phyloP scores from a whole-genome alignment of 169 alveolate species.

The Cyclospora cayetanensis region DNA sequence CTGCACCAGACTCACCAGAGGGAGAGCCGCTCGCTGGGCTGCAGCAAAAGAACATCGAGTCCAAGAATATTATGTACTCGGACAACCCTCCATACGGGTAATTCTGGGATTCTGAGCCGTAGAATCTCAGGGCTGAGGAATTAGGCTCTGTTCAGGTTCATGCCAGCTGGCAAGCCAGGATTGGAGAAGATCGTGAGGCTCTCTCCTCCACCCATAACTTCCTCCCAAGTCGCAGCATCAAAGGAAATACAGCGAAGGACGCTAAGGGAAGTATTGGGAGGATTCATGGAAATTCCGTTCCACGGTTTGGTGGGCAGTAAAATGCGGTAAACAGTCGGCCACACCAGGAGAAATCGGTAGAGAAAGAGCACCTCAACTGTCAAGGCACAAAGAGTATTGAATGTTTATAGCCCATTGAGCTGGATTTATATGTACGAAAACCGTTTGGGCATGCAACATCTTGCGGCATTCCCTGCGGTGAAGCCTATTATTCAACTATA shows the following conservation, averaged over 20 bases:
- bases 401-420: no score
- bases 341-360: no score
- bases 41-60: conserved; percentile 38
- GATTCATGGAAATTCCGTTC: conserved; percentile 2
- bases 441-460: no score
- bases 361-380: no score
- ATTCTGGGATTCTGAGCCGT: no score
- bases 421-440: no score
- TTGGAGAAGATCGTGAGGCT: not conserved
- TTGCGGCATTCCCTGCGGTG: no score
- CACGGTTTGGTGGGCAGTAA: conserved; percentile 1
- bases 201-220: not conserved
- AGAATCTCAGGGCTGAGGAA: no score
- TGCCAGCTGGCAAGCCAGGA: not conserved
- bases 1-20: no score
- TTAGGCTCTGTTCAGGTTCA: not conserved
- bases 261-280: not conserved
- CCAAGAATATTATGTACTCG: not conserved
- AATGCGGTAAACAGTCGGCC: not conserved
- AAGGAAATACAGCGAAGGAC: not conserved
- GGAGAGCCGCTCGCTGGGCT: not conserved
- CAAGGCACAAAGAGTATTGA: no score
- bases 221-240: not conserved
- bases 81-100: conserved; percentile 45
- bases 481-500: no score